Base-by-base conservation (phyloP, 345 rosid genomes). In the Stellera chamaejasme region DNA sequence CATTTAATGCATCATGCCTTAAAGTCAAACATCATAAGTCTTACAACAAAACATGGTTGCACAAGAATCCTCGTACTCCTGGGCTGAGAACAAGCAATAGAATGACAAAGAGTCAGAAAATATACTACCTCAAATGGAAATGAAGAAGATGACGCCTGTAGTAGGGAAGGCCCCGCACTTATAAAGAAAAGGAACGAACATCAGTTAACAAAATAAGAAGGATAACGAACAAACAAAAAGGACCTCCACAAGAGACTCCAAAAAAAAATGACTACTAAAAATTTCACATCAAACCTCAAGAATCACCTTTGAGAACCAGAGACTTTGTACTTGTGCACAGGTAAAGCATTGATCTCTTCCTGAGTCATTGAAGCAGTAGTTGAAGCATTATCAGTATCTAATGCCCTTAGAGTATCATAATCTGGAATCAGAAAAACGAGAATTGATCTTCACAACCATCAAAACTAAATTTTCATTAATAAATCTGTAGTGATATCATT, bases 311-410 rank as follows among this genome's bases (percentile, higher is more conserved):
- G 72, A 2, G 62, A 39, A 28, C 72, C 63, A 56, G 76, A 62
- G 56, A 63, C 75, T 75, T 75, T 85, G 56, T 82, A 76, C 67
- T 78, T 79, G 64, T 82, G 86, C 59, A 80, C 77, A 28, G 93
- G 88, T 44, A 82, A 70, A 46, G 86, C 74, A 74, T 85, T 85
- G 65, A 85, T 85, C 79, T 82, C 88, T 54, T 82, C 93, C 69
- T 85, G 86, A 14, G 79, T 85, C 93, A 85, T 82, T 19, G 93
- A 77, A 65, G 61, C 72, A 42, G 65, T 60, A 16, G 79, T 12
- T 16, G 77, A 64, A 60, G 60, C 46, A 67, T 74, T 82, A 60
- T 80, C 82, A 15, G 78, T 76, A 62, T 85, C 88, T 64, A 85
- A 45, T 43, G 88, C 80, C 72, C 92, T 82, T 50, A 85, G 65